Base-by-base conservation (phyloP, 257 asterid species). In the Perilla frutescens region DNA sequence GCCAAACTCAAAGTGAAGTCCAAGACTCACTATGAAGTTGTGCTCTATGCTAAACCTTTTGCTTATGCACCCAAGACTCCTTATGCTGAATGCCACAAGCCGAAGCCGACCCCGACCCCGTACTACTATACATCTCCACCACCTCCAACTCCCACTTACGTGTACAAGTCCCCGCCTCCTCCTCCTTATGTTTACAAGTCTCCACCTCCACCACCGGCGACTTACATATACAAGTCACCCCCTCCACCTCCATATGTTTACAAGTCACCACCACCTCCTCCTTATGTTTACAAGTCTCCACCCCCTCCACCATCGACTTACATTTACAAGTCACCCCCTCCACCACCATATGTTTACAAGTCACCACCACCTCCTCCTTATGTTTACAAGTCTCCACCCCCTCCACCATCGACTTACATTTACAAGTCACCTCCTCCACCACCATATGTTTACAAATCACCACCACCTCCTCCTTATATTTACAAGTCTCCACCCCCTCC, bases 51-150 rank as follows among this genome's bases (percentile, higher is more conserved):
- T 8, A 80, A 84, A 8, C 83, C 94, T 40, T 89, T 91, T 81
- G 96, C 97, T 50, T 91, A 89, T 79, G 97, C 92, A 1, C 61
- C 94, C 31, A 84, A 82, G 79, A 87, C 88, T 47, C 91, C 92
- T 6, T 84, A 82, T 41, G 77, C 60, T 7, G 85, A 81, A 48
- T 91, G 97, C 56, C 0, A 54, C 20, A 85, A 90, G 79, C 85
- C 84, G 0, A 74, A 75, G 77, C 89, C 88, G 3, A 79, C 71
- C 37, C 94, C 89, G 0, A 2, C 85, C 7, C 92, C 97, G 0
- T 86, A 87, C 66, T 82, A 87, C 6, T 82, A 82, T 26, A 69
- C 66, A 0, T 82, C 85, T 0, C 82, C 76, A 37, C 76, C 76
- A 7, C 70, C 79, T 0, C 81, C 85, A 0, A 26, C 78, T 1